Conservation (phyloP, 305 asterid species). For the Plantago rigida region DNA sequence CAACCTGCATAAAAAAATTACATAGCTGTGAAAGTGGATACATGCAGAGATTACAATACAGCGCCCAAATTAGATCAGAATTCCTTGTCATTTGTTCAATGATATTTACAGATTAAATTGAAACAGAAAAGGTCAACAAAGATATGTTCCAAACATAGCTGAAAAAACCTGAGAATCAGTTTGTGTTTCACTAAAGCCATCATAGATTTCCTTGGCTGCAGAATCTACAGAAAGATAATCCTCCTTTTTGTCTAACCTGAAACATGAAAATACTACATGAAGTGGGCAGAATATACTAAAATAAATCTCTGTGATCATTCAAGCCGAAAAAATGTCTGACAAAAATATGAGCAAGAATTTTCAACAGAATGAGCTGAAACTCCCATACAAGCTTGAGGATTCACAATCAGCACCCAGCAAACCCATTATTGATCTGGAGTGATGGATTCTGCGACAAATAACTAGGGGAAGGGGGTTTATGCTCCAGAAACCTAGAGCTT, state of each 20-base stretch:
- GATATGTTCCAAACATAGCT: constrained; percentile 14
- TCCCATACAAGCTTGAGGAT: too few species aligned
- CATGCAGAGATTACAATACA: not conserved
- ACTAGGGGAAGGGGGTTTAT: too few species aligned
- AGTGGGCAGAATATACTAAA: constrained; percentile 6
- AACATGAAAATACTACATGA: constrained; percentile 11
- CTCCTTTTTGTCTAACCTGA: constrained; percentile 57
- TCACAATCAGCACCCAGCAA: too few species aligned
- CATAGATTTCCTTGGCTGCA: constrained; percentile 37
- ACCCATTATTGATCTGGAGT: too few species aligned
- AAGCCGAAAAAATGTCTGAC: not conserved
- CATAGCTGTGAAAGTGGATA: not conserved
- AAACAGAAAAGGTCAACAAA: constrained; percentile 17
- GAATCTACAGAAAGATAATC: constrained; percentile 37
- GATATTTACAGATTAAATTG: constrained; percentile 9
- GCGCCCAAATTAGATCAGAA: not conserved
- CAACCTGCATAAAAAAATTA: constrained; percentile 46
- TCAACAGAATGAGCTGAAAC: not conserved
- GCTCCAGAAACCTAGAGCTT: too few species aligned
- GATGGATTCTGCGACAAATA: too few species aligned
- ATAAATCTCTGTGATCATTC: not conserved
- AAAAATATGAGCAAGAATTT: constrained; percentile 3
- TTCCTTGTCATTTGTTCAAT: not conserved
- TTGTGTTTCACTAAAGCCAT: constrained; percentile 82
- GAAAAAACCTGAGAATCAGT: constrained; percentile 79